Percentiles rank a stretch among this genome's conserved stretches.
phyloP scores from a whole-genome alignment of 192 early-diverging fungal genomes.

The Entomortierella lignicola region DNA sequence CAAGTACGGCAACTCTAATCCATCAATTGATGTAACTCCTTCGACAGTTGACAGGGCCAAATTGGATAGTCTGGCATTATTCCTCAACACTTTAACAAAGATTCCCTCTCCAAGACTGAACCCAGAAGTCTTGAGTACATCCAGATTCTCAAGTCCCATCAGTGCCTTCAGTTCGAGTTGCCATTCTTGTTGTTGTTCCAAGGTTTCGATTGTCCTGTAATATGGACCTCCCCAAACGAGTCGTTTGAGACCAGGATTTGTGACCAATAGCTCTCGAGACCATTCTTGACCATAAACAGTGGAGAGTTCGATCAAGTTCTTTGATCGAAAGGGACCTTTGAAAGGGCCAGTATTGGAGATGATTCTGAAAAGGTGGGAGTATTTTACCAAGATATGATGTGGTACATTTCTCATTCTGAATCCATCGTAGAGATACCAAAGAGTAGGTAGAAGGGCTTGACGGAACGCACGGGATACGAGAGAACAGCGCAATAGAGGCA shows the following conservation, averaged over 20 bases:
- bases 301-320: constrained; percentile 26
- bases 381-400: background rate
- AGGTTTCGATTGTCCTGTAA: constrained; percentile 21
- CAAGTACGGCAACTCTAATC: constrained; percentile 28
- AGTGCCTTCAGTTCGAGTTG: constrained; percentile 29
- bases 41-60: constrained; percentile 28
- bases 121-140: constrained; percentile 28
- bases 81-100: constrained; percentile 44
- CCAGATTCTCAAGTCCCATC: constrained; percentile 34
- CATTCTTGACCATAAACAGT: constrained; percentile 47
- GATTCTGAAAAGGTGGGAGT: constrained; percentile 34
- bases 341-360: constrained; percentile 38
- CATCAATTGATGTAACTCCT: constrained; percentile 36
- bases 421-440: constrained; percentile 41
- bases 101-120: constrained; percentile 41
- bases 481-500: constrained; percentile 18
- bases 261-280: constrained; percentile 24
- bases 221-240: constrained; percentile 41
- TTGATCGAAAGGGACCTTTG: constrained; percentile 40
- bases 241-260: constrained; percentile 28
- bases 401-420: constrained; percentile 35
- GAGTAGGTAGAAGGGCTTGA: constrained; percentile 12
- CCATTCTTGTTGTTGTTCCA: constrained; percentile 44
- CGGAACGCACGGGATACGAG: constrained; percentile 21
- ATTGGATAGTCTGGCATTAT: constrained; percentile 32